These are phyloP conservation scores for Rhodotorula sp. DNA, from an alignment of 1,284 basidiomycete species.

Conservation along the genomic window DNA sequence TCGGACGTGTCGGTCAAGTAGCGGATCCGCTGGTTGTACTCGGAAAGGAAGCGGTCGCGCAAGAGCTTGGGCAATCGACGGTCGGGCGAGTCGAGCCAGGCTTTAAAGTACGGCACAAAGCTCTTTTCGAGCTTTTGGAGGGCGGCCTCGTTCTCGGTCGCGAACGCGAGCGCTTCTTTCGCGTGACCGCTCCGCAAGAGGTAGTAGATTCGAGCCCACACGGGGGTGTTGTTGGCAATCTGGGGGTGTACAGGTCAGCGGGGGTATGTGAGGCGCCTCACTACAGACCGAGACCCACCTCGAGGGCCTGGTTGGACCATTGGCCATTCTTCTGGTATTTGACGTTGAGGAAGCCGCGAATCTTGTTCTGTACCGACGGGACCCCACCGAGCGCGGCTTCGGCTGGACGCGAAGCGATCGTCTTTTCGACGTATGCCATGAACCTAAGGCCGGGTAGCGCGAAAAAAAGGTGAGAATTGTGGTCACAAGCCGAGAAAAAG, in stretches of 20 bases:
- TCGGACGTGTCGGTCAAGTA: constrained; percentile 67
- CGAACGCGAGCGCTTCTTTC: constrained; percentile 75
- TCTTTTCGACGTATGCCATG: constrained; percentile 78
- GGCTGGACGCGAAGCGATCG: constrained; percentile 75
- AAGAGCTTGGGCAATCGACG: constrained; percentile 72
- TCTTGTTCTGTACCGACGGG: constrained; percentile 83
- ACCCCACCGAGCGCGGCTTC: constrained; percentile 89
- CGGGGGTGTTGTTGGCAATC: constrained; percentile 76
- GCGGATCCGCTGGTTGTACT: constrained; percentile 90
- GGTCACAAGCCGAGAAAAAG: constrained; percentile 60
- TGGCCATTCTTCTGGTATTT: constrained; percentile 68
- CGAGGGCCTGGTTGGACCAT: constrained; percentile 74
- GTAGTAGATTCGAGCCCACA: constrained; percentile 92
- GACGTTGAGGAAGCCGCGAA: constrained; percentile 78
- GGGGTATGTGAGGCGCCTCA: not conserved
- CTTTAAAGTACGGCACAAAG: constrained; percentile 79
- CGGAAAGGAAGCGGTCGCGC: constrained; percentile 77
- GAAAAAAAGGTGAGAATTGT: too few relatives aligned
- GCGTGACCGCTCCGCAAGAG: constrained; percentile 81
- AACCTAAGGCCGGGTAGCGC: too few relatives aligned
- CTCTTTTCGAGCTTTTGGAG: constrained; percentile 78
- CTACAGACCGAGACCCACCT: constrained; percentile 56
- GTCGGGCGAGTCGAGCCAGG: constrained; percentile 80
- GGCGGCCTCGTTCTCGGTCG: constrained; percentile 66
- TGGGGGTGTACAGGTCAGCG: constrained; percentile 46